phyloP scores from a whole-genome alignment of 495 filamentous ascomycete species.

The Parachaetomium inaequale region DNA sequence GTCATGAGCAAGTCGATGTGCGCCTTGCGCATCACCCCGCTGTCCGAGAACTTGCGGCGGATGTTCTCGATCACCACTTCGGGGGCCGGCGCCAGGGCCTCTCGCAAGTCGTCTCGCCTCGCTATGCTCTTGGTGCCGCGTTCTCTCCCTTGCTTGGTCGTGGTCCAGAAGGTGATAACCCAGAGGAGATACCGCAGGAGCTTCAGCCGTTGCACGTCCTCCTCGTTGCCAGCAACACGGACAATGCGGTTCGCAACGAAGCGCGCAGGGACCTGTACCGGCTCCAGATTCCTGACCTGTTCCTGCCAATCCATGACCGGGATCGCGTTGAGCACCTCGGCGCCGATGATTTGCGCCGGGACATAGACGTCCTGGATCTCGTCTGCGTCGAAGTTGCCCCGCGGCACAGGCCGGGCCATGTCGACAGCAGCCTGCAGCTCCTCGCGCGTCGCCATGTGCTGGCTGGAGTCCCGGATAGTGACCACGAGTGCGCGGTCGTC shows the following conservation, averaged over 20 bases:
- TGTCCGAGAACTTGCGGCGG: constrained; percentile 65
- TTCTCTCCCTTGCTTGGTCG: constrained; percentile 36
- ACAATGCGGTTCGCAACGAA: constrained; percentile 64
- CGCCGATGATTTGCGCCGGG: constrained; percentile 61
- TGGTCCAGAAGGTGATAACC: constrained; percentile 58
- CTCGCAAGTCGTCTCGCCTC: constrained; percentile 48
- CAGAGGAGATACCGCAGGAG: constrained; percentile 63
- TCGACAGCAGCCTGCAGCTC: constrained; percentile 65
- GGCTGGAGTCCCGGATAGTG: constrained; percentile 56
- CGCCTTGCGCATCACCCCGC: constrained; percentile 55
- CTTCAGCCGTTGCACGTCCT: constrained; percentile 56
- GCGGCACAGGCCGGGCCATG: constrained; percentile 71
- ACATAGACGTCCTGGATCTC: constrained; percentile 81
- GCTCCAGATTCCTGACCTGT: constrained; percentile 53
- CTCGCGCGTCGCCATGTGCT: constrained; percentile 55
- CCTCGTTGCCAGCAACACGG: constrained; percentile 52
- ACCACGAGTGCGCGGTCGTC: constrained; percentile 60
- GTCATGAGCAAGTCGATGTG: constrained; percentile 63
- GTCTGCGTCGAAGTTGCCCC: constrained; percentile 64
- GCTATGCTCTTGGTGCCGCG: constrained; percentile 42
- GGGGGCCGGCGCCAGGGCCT: constrained; percentile 48
- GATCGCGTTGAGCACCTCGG: constrained; percentile 56
- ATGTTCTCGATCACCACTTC: constrained; percentile 65
- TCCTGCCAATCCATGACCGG: constrained; percentile 74
- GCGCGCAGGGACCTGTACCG: constrained; percentile 55